phyloP scores from a whole-genome alignment of 768 basidiomycete genomes.

The Krasilnikovozyma curviuscula region DNA sequence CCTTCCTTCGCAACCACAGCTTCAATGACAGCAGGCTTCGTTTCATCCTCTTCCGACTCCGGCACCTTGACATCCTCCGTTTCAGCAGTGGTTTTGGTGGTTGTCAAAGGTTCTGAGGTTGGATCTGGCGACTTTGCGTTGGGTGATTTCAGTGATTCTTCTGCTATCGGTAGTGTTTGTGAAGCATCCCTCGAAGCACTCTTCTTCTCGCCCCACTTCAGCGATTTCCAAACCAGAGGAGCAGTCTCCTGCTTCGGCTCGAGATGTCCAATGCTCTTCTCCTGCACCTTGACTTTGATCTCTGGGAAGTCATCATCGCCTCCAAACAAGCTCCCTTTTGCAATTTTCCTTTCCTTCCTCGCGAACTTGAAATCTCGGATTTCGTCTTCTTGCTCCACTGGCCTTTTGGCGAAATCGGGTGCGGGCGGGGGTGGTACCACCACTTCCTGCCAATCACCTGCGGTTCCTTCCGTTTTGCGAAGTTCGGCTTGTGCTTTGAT shows the following conservation, averaged over 20 bases:
- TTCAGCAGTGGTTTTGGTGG: background rate
- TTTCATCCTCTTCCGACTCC: background rate
- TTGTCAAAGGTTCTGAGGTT: background rate
- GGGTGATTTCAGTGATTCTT: too few species aligned
- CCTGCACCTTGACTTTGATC: constrained; percentile 39
- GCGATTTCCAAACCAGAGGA: constrained; percentile 7
- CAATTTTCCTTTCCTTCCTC: constrained; percentile 12
- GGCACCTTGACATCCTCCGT: constrained; percentile 1
- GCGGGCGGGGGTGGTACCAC: constrained; percentile 23
- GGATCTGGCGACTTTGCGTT: too few species aligned
- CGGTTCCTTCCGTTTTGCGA: constrained; percentile 45
- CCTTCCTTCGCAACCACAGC: background rate
- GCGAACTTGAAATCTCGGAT: constrained; percentile 10
- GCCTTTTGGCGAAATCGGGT: constrained; percentile 11
- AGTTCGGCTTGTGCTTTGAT: constrained; percentile 13
- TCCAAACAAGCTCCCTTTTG: constrained; percentile 29
- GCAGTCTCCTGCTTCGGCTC: constrained; percentile 8
- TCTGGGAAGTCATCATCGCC: constrained; percentile 61
- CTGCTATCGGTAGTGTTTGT: background rate
- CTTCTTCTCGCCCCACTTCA: constrained; percentile 1
- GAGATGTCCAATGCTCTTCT: constrained; percentile 31
- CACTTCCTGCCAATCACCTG: constrained; percentile 60
- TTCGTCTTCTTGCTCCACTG: constrained; percentile 14
- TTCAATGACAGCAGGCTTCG: background rate
- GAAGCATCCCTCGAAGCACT: background rate